These are phyloP conservation scores for Mortierella sp. DNA, from an alignment of 371 early-diverging fungal genomes.

Conservation along the genomic window DNA sequence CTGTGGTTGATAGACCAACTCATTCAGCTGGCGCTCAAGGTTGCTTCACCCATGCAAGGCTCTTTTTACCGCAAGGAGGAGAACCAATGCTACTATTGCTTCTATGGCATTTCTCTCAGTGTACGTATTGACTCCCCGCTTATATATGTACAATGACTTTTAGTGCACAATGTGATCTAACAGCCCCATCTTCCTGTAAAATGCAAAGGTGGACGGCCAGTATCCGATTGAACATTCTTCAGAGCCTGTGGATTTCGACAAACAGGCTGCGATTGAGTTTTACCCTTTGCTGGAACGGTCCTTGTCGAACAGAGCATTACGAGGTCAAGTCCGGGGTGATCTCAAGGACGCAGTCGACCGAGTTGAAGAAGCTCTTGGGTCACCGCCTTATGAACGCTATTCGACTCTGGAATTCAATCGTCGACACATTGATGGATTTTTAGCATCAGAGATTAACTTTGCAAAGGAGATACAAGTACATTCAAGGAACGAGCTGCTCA, in stretches of 20 bases:
- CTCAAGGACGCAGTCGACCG: constrained; percentile 72
- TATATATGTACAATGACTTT: too few species aligned
- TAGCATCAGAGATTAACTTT: constrained; percentile 57
- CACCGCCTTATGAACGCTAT: constrained; percentile 65
- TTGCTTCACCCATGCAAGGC: constrained; percentile 49
- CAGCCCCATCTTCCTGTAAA: background rate
- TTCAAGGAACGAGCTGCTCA: constrained; percentile 27
- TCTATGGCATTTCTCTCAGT: constrained; percentile 72
- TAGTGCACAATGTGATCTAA: background rate
- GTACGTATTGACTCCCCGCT: constrained; percentile 47
- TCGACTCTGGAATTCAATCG: constrained; percentile 56
- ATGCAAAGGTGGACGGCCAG: constrained; percentile 64
- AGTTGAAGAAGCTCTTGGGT: constrained; percentile 65
- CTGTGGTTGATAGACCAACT: constrained; percentile 31
- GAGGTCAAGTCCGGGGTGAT: constrained; percentile 64
- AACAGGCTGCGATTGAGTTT: constrained; percentile 68
- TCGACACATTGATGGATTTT: constrained; percentile 56
- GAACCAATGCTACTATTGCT: constrained; percentile 79
- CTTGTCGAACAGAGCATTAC: constrained; percentile 58
- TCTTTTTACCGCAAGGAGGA: constrained; percentile 58
- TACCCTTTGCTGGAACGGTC: constrained; percentile 64
- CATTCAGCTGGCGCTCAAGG: constrained; percentile 46
- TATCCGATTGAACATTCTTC: constrained; percentile 71
- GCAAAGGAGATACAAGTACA: constrained; percentile 38
- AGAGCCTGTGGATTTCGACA: constrained; percentile 60